These are phyloP conservation scores for Parastagonospora nodorum DNA, from an alignment of 2,329 filamentous ascomycete genomes.

Conservation along the genomic window DNA sequence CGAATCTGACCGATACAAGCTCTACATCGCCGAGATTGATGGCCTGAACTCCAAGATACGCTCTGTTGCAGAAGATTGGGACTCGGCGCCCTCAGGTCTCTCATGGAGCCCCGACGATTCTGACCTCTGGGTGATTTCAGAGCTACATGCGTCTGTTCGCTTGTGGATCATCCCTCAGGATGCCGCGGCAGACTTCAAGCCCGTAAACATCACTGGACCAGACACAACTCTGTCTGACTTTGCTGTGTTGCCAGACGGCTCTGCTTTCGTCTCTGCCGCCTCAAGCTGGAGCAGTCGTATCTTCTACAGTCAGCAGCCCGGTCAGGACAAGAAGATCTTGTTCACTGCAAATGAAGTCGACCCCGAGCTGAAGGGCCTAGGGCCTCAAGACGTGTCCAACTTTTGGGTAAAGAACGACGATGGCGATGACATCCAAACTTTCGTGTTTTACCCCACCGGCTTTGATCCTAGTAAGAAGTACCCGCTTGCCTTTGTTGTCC, in stretches of 20 bases:
- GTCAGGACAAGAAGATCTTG: conserved; percentile 48
- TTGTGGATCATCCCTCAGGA: conserved; percentile 67
- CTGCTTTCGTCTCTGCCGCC: conserved; percentile 49
- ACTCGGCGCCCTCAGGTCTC: conserved; percentile 35
- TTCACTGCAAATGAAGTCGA: conserved; percentile 68
- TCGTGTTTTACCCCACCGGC: conserved; percentile 65
- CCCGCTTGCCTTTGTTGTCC: conserved; percentile 77
- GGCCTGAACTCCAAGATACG: conserved; percentile 31
- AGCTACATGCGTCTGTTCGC: conserved; percentile 35
- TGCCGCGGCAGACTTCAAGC: conserved; percentile 57
- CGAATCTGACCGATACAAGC: conserved; percentile 75
- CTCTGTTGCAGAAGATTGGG: conserved; percentile 41
- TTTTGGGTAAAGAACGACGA: conserved; percentile 72
- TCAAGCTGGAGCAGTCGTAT: conserved; percentile 40
- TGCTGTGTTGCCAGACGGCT: conserved; percentile 65
- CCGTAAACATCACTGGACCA: conserved; percentile 51
- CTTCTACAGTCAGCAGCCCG: conserved; percentile 36
- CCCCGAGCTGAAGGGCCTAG: conserved; percentile 69
- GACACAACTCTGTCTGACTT: conserved; percentile 40
- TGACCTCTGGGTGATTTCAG: conserved; percentile 40
- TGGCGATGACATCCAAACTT: conserved; percentile 63
- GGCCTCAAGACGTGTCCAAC: conserved; percentile 65
- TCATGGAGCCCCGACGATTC: conserved; percentile 37
- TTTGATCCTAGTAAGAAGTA: conserved; percentile 76
- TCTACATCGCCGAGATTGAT: conserved; percentile 42